Evolutionary conservation across 73 alveolate species (phyloP).

Genomic region (Paramecium primaurelia): DNA sequence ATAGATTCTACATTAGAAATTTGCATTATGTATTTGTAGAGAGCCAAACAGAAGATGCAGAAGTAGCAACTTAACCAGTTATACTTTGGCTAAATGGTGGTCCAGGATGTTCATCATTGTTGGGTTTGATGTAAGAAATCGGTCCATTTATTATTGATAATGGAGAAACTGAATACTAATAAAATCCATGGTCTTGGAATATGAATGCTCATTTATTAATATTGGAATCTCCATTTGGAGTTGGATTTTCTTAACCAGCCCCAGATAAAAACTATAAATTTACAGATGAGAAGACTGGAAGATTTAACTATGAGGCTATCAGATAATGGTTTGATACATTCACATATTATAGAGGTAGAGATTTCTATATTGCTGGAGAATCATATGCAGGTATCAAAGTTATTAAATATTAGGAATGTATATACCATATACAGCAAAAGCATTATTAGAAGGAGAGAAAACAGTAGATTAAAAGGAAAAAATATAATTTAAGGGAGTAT

Average conservation of each 20-base stretch:
- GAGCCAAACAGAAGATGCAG: background rate
- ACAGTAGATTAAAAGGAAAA: background rate
- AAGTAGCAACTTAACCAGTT: conserved; percentile 79
- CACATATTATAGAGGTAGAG: conserved; percentile 78
- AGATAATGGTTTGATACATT: conserved; percentile 69
- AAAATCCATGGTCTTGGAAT: conserved; percentile 96
- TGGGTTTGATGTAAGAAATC: conserved; percentile 89
- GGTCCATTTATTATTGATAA: conserved; percentile 95
- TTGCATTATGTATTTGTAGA: conserved; percentile 13
- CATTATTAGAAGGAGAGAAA: background rate
- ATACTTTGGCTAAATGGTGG: conserved; percentile 99
- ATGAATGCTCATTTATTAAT: conserved; percentile 84
- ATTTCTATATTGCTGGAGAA: conserved; percentile 92
- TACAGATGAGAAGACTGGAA: conserved; percentile 73
- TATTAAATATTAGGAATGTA: background rate
- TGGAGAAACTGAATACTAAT: conserved; percentile 71
- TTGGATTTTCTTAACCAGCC: conserved; percentile 87
- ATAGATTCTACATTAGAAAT: background rate
- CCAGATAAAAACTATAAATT: background rate
- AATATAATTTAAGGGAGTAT: background rate
- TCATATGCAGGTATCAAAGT: conserved; percentile 93
- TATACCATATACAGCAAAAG: background rate
- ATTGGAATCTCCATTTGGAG: conserved; percentile 98
- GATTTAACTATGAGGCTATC: conserved; percentile 76
- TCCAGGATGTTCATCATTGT: conserved; percentile 98